Percentiles rank a stretch among this genome's conserved stretches.
Evolutionary conservation across 495 filamentous ascomycete genomes (phyloP).

Genomic region (Letharia lupina): DNA sequence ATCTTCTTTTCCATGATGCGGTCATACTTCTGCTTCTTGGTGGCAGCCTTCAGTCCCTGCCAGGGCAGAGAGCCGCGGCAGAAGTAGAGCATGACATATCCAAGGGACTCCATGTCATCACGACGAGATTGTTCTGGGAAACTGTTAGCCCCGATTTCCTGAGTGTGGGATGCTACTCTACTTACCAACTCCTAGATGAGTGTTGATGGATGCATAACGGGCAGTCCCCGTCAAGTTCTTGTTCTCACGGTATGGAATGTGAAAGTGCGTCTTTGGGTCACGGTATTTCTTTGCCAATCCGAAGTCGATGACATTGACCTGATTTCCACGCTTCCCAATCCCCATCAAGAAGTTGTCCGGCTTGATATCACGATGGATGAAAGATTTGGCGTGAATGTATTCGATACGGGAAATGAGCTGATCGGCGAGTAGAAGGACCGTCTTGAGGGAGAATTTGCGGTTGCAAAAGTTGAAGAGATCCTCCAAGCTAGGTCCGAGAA

Average conservation of each 20-base stretch:
- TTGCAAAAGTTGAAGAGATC: slow-evolving; percentile 99
- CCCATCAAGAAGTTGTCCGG: slow-evolving; percentile 99
- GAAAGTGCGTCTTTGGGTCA: slow-evolving; percentile 99
- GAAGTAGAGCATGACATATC: slow-evolving; percentile 99
- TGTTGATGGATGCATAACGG: slow-evolving; percentile 99
- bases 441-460: slow-evolving; percentile 99
- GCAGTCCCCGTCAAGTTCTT: slow-evolving; percentile 99
- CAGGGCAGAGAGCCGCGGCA: slow-evolving; percentile 98
- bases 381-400: slow-evolving; percentile 99
- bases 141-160: slow-evolving; percentile 26
- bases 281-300: slow-evolving; percentile 99
- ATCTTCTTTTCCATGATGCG: slow-evolving; percentile 99
- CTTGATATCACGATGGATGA: slow-evolving; percentile 99
- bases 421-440: slow-evolving; percentile 94
- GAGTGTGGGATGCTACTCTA: slow-evolving; percentile 27
- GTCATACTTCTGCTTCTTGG: slow-evolving; percentile 99
- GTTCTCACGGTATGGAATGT: slow-evolving; percentile 99
- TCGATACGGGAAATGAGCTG: slow-evolving; percentile 99
- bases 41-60: slow-evolving; percentile 99
- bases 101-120: slow-evolving; percentile 99
- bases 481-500: slow-evolving; percentile 94
- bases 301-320: slow-evolving; percentile 99
- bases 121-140: slow-evolving; percentile 86
- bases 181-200: slow-evolving; percentile 87
- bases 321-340: slow-evolving; percentile 98